Conservation (phyloP, 306 rosid species). For the Medicago ruthenica region DNA sequence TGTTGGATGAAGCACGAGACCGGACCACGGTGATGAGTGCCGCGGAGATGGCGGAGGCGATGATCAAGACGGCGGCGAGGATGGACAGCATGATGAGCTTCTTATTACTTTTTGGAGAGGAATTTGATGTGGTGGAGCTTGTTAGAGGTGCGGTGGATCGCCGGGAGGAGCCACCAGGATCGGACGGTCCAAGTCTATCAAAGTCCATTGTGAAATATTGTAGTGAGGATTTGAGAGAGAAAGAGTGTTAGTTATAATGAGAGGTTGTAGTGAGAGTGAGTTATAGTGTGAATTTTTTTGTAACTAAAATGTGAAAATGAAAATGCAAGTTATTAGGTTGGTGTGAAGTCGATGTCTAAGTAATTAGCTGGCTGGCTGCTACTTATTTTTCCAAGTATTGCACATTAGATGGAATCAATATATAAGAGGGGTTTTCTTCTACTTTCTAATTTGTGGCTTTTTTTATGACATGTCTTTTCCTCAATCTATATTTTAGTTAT, state of each 20-base stretch:
- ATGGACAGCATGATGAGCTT: slow-evolving; percentile 57
- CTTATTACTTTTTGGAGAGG: slow-evolving; percentile 15
- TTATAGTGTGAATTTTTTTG: background rate
- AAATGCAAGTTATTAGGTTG: slow-evolving; percentile 50
- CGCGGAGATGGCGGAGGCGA: slow-evolving; percentile 71
- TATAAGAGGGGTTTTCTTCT: background rate
- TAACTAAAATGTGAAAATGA: background rate
- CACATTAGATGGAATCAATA: background rate
- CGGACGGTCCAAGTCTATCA: slow-evolving; percentile 52
- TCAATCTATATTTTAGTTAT: background rate
- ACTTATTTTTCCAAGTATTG: slow-evolving; percentile 8
- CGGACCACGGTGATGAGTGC: slow-evolving; percentile 45
- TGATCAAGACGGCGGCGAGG: slow-evolving; percentile 56
- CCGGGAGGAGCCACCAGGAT: slow-evolving; percentile 54
- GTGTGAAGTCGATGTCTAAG: slow-evolving; percentile 64
- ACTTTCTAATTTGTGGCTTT: background rate
- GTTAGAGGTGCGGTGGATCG: slow-evolving; percentile 48
- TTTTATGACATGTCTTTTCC: background rate
- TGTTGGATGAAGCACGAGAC: slow-evolving; percentile 28
- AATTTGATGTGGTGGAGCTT: background rate
- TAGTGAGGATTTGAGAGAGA: background rate
- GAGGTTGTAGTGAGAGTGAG: slow-evolving; percentile 17
- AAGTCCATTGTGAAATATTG: slow-evolving; percentile 52
- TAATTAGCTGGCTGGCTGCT: slow-evolving; percentile 71
- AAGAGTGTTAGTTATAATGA: background rate